phyloP scores from a whole-genome alignment of 345 rosid species.

The Ricinus communis region DNA sequence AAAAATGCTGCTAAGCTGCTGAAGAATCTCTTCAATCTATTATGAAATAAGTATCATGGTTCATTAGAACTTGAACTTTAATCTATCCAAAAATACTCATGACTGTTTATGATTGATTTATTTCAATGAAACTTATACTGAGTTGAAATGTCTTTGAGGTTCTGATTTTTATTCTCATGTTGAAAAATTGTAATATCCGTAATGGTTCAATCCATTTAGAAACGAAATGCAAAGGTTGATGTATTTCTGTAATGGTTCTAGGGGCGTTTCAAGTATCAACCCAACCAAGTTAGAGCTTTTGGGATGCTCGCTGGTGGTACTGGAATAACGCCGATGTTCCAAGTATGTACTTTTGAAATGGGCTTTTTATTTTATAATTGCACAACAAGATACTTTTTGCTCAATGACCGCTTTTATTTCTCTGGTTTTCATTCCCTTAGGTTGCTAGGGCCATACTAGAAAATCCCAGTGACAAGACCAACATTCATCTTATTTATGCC shows the following conservation, averaged over 20 bases:
- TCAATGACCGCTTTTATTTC: not conserved
- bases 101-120: not conserved
- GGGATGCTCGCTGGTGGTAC: slow-evolving; percentile 39
- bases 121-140: not conserved
- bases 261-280: slow-evolving; percentile 36
- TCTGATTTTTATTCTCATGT: not conserved
- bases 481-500: slow-evolving; percentile 28
- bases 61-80: not conserved
- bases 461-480: slow-evolving; percentile 28
- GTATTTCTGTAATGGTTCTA: not conserved
- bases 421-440: slow-evolving; percentile 13
- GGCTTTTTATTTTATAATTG: not conserved
- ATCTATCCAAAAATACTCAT: not conserved
- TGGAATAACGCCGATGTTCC: slow-evolving; percentile 39
- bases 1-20: not conserved
- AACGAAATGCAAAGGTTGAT: not conserved
- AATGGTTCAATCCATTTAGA: not conserved
- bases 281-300: slow-evolving; percentile 32
- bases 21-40: too few relatives aligned
- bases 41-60: too few relatives aligned
- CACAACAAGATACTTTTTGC: not conserved
- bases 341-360: slow-evolving; percentile 9
- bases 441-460: slow-evolving; percentile 35
- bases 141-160: not conserved
- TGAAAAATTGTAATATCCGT: not conserved